These are phyloP conservation scores for Mortierella sp. DNA, from an alignment of 371 early-diverging fungal species.

Conservation along the genomic window DNA sequence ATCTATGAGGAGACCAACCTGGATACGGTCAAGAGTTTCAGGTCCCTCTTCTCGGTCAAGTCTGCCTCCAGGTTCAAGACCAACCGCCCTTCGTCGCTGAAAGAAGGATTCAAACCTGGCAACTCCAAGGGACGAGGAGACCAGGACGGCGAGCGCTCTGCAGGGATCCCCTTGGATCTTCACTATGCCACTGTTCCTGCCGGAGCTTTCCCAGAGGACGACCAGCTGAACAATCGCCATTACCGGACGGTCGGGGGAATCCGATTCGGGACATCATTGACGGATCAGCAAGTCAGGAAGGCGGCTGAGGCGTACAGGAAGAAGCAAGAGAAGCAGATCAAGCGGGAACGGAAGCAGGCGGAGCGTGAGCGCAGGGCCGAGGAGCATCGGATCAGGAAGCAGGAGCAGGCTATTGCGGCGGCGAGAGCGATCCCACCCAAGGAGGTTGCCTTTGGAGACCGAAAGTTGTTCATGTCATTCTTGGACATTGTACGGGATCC, in stretches of 20 bases:
- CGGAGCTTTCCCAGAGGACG: neutral
- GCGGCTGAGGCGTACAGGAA: conserved; percentile 40
- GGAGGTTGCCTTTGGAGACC: conserved; percentile 65
- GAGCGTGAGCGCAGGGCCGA: conserved; percentile 66
- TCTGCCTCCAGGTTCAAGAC: conserved; percentile 36
- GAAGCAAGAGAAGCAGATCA: conserved; percentile 25
- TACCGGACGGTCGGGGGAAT: conserved; percentile 7
- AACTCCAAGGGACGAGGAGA: neutral
- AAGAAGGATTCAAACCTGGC: conserved; percentile 35
- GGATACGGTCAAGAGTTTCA: conserved; percentile 53
- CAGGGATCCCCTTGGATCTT: conserved; percentile 15
- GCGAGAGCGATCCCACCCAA: conserved; percentile 56
- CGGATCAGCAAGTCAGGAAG: conserved; percentile 36
- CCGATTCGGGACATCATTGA: conserved; percentile 17
- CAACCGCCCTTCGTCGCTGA: conserved; percentile 38
- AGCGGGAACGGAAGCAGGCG: conserved; percentile 33
- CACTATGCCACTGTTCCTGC: conserved; percentile 28
- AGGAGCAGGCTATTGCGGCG: conserved; percentile 43
- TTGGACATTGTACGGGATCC: conserved; percentile 69
- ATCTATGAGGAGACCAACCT: conserved; percentile 44
- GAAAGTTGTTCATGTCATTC: conserved; percentile 68
- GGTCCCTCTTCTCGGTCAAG: conserved; percentile 35
- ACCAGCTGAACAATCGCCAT: neutral
- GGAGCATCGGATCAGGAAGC: conserved; percentile 27
- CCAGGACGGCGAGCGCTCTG: neutral